These are phyloP conservation scores for Clavariopsis aquatica DNA, from an alignment of 495 filamentous ascomycete genomes.

Conservation along the genomic window DNA sequence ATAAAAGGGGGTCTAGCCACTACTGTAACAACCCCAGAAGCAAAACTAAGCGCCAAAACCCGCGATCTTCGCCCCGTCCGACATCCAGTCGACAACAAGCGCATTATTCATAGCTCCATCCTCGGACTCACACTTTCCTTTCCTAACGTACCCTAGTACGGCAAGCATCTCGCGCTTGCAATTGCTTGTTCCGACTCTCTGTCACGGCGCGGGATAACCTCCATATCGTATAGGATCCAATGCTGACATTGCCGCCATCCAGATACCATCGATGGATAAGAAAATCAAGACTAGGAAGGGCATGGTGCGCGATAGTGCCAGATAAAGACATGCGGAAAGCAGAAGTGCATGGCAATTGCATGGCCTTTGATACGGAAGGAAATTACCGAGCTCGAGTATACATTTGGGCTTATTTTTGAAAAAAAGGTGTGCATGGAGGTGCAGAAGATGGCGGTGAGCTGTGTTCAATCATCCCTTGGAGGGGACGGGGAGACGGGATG, in stretches of 20 bases:
- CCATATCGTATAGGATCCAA: no score
- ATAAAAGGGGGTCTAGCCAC: not conserved
- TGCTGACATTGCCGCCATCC: not conserved
- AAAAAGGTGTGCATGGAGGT: no score
- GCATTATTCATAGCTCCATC: not conserved
- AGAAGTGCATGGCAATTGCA: not conserved
- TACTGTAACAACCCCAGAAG: not conserved
- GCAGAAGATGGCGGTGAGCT: not conserved
- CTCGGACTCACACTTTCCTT: not conserved
- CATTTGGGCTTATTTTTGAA: no score
- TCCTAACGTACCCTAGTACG: not conserved
- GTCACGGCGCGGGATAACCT: not conserved
- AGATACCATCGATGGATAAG: not conserved
- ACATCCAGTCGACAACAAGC: not conserved
- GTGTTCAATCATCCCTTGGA: not conserved
- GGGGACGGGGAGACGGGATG: not conserved
- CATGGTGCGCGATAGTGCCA: not conserved
- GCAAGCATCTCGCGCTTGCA: not conserved
- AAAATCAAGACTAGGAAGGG: not conserved
- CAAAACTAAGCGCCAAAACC: not conserved
- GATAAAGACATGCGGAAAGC: not conserved
- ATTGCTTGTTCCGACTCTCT: not conserved
- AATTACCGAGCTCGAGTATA: not conserved
- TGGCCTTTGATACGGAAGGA: not conserved
- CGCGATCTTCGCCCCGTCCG: not conserved